Evolutionary conservation across 805 yeast species (phyloP).

Genomic region (Kodamaea leandrae): DNA sequence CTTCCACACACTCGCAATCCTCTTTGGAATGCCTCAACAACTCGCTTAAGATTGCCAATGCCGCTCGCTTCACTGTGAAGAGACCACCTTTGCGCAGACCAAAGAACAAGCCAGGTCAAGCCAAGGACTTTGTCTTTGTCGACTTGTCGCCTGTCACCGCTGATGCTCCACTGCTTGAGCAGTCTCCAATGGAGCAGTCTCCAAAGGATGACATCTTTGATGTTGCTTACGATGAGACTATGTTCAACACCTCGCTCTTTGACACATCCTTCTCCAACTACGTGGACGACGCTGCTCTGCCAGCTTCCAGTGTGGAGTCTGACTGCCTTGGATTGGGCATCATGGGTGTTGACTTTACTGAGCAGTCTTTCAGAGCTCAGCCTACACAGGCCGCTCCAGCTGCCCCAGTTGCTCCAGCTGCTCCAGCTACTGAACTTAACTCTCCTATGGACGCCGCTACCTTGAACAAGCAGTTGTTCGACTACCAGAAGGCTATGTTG

Average conservation of each 20-base stretch:
- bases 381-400: too few relatives aligned
- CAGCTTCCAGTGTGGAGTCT: conserved; percentile 3
- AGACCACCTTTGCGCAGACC: conserved; percentile 45
- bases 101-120: conserved; percentile 43
- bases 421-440: too few relatives aligned
- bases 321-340: conserved; percentile 9
- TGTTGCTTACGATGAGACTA: conserved; percentile 7
- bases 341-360: conserved; percentile 6
- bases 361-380: conserved; percentile 8
- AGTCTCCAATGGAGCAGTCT: conserved; percentile 2
- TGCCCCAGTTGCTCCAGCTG: too few relatives aligned
- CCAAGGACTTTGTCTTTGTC: conserved; percentile 45
- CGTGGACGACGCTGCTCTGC: conserved; percentile 6
- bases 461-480: conserved; percentile 14
- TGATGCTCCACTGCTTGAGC: not conserved
- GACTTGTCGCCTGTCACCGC: conserved; percentile 33
- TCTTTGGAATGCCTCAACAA: conserved; percentile 41
- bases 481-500: conserved; percentile 21
- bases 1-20: conserved; percentile 16
- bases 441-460: conserved; percentile 10
- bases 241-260: conserved; percentile 6
- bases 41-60: conserved; percentile 37
- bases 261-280: conserved; percentile 9
- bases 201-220: conserved; percentile 8
- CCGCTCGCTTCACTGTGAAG: conserved; percentile 31